Evolutionary conservation across 495 filamentous ascomycete genomes (phyloP).

Genomic region (Darksidea phi): DNA sequence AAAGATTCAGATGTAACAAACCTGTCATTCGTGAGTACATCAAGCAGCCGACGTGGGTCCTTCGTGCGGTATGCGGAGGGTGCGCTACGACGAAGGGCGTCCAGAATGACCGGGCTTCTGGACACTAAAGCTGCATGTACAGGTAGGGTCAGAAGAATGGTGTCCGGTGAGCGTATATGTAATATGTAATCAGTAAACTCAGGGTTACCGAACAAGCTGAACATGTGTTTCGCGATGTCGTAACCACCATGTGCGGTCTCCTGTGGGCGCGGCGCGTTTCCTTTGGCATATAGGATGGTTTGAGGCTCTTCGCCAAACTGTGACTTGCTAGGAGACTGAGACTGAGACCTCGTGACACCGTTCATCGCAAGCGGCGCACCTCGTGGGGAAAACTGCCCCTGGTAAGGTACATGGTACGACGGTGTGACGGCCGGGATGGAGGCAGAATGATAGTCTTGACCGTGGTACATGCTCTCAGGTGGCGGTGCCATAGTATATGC

Average conservation of each 20-base stretch:
- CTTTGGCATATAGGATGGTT: constrained; percentile 3
- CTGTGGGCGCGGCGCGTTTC: background rate
- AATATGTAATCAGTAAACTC: constrained; percentile 42
- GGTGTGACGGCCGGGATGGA: background rate
- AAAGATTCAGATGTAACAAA: constrained; percentile 33
- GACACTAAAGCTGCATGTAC: constrained; percentile 40
- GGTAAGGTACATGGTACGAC: constrained; percentile 12
- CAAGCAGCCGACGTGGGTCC: constrained; percentile 25
- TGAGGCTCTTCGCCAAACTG: constrained; percentile 2
- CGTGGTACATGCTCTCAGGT: constrained; percentile 7
- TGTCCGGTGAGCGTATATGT: constrained; percentile 22
- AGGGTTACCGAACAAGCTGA: constrained; percentile 35
- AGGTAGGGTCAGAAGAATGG: constrained; percentile 25
- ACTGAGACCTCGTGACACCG: constrained; percentile 16
- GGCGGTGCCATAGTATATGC: constrained; percentile 22
- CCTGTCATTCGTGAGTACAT: constrained; percentile 29
- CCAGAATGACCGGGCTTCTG: constrained; percentile 36
- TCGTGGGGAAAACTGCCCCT: constrained; percentile 9
- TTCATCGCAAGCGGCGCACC: background rate
- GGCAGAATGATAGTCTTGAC: constrained; percentile 10
- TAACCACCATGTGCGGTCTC: constrained; percentile 1
- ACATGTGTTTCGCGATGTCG: constrained; percentile 35
- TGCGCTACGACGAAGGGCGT: constrained; percentile 17
- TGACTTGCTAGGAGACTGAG: constrained; percentile 22
- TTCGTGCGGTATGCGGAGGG: background rate